Evolutionary conservation across 2,329 filamentous ascomycete species (phyloP).

Genomic region (Exophiala sp.): DNA sequence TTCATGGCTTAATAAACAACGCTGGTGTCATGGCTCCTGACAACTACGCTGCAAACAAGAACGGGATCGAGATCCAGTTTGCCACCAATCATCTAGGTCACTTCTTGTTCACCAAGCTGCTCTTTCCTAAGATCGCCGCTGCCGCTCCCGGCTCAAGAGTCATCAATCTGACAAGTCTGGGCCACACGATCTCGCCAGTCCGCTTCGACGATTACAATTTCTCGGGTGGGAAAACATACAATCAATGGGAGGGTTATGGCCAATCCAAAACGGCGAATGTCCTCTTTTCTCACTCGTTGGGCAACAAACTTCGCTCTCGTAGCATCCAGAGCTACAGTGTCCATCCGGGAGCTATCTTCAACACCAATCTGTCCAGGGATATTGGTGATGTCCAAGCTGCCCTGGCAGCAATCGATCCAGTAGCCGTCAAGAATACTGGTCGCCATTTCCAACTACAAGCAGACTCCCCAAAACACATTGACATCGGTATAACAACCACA

Average conservation of each 20-base stretch:
- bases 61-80: constrained; percentile 35
- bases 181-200: constrained; percentile 40
- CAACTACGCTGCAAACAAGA: constrained; percentile 27
- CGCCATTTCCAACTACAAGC: constrained; percentile 5
- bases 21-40: constrained; percentile 34
- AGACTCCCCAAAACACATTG: constrained; percentile 34
- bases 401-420: constrained; percentile 7
- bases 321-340: constrained; percentile 40
- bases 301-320: constrained; percentile 25
- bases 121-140: constrained; percentile 29
- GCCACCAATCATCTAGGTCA: constrained; percentile 37
- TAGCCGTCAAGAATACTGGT: constrained; percentile 19
- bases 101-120: constrained; percentile 35
- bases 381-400: constrained; percentile 3
- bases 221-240: constrained; percentile 29
- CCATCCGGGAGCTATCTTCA: constrained; percentile 37
- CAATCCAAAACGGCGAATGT: constrained; percentile 48
- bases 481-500: constrained; percentile 44
- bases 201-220: constrained; percentile 32
- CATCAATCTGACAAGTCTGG: constrained; percentile 46
- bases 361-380: constrained; percentile 9
- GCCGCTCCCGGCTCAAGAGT: constrained; percentile 30
- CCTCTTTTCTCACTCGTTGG: constrained; percentile 41
- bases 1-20: constrained; percentile 36
- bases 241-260: constrained; percentile 43